phyloP scores from a whole-genome alignment of 129 eudicot species.

The Gnaphalium uliginosum region DNA sequence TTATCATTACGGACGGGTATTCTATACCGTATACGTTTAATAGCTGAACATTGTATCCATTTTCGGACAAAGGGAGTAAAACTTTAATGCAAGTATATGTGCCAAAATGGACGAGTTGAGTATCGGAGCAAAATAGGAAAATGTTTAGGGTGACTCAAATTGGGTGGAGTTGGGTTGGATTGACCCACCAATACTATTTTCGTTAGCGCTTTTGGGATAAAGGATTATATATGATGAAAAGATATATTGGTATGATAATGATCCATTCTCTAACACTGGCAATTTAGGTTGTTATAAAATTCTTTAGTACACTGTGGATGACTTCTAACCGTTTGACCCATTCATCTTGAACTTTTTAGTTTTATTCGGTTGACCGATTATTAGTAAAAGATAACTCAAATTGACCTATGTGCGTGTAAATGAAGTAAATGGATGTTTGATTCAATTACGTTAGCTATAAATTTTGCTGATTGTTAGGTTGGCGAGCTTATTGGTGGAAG shows the following conservation, averaged over 20 bases:
- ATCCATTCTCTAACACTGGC: background rate
- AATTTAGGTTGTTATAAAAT: background rate
- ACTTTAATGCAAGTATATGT: constrained; percentile 10
- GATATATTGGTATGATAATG: background rate
- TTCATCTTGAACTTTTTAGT: background rate
- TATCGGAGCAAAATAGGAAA: background rate
- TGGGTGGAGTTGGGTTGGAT: background rate
- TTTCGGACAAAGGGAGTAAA: background rate
- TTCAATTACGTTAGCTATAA: background rate
- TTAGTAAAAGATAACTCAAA: too few species aligned
- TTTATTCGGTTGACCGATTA: background rate
- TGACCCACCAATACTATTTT: background rate
- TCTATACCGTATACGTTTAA: background rate
- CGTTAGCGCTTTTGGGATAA: background rate
- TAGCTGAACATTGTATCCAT: background rate
- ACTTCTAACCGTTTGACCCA: background rate
- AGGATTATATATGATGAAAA: background rate
- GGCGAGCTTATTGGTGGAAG: constrained; percentile 99
- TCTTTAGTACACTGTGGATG: background rate
- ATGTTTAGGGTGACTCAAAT: background rate
- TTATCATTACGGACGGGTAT: background rate
- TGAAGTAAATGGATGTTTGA: background rate
- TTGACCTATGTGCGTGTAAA: background rate
- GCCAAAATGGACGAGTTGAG: background rate
- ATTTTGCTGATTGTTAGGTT: constrained; percentile 46